Evolutionary conservation across 805 yeast genomes (phyloP).

Genomic region (Wickerhamomyces ciferrii): DNA sequence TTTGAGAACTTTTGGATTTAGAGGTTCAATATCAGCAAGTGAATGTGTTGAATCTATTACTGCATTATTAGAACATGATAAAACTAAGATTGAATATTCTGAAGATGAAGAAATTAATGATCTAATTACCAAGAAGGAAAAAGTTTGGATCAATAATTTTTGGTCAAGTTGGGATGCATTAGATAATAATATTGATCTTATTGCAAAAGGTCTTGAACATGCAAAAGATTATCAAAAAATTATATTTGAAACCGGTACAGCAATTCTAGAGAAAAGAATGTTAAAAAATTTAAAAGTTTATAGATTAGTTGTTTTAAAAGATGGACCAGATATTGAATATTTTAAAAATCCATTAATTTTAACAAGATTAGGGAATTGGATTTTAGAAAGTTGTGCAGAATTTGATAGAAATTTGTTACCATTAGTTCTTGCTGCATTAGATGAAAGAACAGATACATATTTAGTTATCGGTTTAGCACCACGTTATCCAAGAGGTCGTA

Average conservation of each 20-base stretch:
- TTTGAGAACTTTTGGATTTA: slow-evolving; percentile 78
- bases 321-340: slow-evolving; percentile 74
- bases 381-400: slow-evolving; percentile 84
- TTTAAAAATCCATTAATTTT: slow-evolving; percentile 86
- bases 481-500: slow-evolving; percentile 52
- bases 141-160: slow-evolving; percentile 70
- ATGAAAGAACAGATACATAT: slow-evolving; percentile 68
- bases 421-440: slow-evolving; percentile 78
- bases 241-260: slow-evolving; percentile 82
- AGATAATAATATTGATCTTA: slow-evolving; percentile 42
- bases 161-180: slow-evolving; percentile 68
- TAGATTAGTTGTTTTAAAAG: slow-evolving; percentile 82
- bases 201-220: slow-evolving; percentile 67
- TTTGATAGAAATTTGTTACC: slow-evolving; percentile 65
- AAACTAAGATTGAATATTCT: slow-evolving; percentile 19
- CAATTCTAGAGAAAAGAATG: slow-evolving; percentile 77
- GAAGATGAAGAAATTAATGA: slow-evolving; percentile 25
- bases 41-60: slow-evolving; percentile 88
- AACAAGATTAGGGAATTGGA: slow-evolving; percentile 84
- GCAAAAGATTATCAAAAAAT: slow-evolving; percentile 84
- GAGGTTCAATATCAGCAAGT: slow-evolving; percentile 84
- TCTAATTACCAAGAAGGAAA: slow-evolving; percentile 39
- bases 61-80: slow-evolving; percentile 74
- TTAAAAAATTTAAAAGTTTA: slow-evolving; percentile 77
- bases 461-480: slow-evolving; percentile 89